phyloP scores from a whole-genome alignment of 148 eudicot species.

The Euryodendron excelsum region DNA sequence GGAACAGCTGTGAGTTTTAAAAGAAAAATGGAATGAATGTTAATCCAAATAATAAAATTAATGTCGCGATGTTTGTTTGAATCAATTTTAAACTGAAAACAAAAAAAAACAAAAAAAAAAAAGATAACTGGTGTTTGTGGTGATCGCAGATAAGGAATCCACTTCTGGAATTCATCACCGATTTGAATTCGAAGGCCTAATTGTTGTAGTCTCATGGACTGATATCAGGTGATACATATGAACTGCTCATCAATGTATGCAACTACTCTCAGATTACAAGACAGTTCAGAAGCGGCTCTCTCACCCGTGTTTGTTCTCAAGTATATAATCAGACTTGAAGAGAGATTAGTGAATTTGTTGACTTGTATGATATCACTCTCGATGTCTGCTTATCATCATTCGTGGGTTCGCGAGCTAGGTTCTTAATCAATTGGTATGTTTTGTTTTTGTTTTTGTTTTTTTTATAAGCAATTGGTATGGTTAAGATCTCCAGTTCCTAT shows the following conservation, averaged over 20 bases:
- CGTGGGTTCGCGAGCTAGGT: constrained; percentile 35
- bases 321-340: constrained; percentile 23
- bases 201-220: constrained; percentile 78
- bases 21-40: background rate
- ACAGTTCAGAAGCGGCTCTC: constrained; percentile 28
- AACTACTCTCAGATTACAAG: constrained; percentile 65
- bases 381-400: constrained; percentile 57
- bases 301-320: constrained; percentile 45
- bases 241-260: constrained; percentile 39
- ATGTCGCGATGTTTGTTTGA: background rate
- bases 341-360: constrained; percentile 46
- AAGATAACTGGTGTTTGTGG: no score
- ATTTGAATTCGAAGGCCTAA: constrained; percentile 56
- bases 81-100: background rate
- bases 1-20: constrained; percentile 67
- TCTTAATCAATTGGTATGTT: constrained; percentile 36
- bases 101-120: no score
- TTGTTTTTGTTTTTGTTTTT: no score
- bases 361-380: constrained; percentile 57
- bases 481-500: background rate
- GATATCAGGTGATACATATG: constrained; percentile 63
- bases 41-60: background rate
- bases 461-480: no score
- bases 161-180: constrained; percentile 64
- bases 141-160: constrained; percentile 75